phyloP scores from a whole-genome alignment of 768 basidiomycete species.

The Cystofilobasidium ferigula region DNA sequence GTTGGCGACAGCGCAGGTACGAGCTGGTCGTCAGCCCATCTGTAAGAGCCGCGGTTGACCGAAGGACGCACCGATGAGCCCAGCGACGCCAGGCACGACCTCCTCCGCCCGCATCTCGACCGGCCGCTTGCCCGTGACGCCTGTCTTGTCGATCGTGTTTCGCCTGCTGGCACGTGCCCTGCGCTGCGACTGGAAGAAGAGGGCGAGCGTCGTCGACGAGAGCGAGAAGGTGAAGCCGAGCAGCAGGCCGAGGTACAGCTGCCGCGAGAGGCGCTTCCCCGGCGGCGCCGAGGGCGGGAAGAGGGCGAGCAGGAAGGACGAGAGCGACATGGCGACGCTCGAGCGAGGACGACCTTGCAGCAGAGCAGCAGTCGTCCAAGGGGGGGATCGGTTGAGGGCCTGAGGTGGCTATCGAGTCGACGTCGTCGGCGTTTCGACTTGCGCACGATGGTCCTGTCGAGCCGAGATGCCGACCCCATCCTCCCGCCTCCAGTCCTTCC shows the following conservation, averaged over 20 bases:
- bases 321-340: background rate
- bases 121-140: slow-evolving; percentile 31
- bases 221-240: slow-evolving; percentile 67
- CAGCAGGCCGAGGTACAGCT: slow-evolving; percentile 45
- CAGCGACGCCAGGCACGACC: slow-evolving; percentile 65
- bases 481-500: background rate
- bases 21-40: background rate
- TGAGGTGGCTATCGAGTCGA: too few species aligned
- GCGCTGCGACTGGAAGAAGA: slow-evolving; percentile 45
- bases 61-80: slow-evolving; percentile 57
- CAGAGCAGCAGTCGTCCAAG: background rate
- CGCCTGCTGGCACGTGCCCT: slow-evolving; percentile 36
- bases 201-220: slow-evolving; percentile 55
- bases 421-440: too few species aligned
- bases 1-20: slow-evolving; percentile 34
- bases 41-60: too few species aligned
- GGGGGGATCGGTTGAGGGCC: too few species aligned
- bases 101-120: slow-evolving; percentile 52
- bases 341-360: too few species aligned
- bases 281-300: slow-evolving; percentile 14
- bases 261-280: slow-evolving; percentile 10
- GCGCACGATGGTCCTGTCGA: background rate
- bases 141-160: slow-evolving; percentile 20
- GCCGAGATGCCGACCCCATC: too few species aligned
- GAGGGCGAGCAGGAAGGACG: background rate